Conservation (phyloP, 768 basidiomycete species). For the Antrodiella citrinella region DNA sequence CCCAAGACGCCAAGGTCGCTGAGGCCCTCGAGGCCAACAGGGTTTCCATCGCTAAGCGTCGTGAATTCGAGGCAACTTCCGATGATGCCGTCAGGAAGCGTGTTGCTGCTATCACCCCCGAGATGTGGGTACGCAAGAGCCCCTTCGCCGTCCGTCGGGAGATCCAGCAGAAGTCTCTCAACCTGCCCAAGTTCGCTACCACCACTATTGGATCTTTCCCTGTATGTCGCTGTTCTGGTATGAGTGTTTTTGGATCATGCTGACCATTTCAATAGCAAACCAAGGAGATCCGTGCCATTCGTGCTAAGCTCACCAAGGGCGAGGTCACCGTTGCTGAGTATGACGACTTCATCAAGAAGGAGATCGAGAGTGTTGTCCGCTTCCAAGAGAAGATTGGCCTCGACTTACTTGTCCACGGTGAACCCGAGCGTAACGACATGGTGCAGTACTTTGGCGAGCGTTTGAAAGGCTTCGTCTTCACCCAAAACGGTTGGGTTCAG, state of each 20-base stretch:
- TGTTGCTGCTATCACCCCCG: slow-evolving; percentile 83
- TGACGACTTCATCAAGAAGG: slow-evolving; percentile 97
- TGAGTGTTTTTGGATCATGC: not conserved
- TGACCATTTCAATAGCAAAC: slow-evolving; percentile 60
- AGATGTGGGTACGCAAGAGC: slow-evolving; percentile 80
- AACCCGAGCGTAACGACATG: slow-evolving; percentile 99
- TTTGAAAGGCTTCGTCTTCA: slow-evolving; percentile 93
- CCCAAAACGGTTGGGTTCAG: slow-evolving; percentile 98
- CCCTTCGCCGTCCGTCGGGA: slow-evolving; percentile 83
- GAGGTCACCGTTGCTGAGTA: slow-evolving; percentile 83
- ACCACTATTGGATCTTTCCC: slow-evolving; percentile 99
- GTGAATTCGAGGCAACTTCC: slow-evolving; percentile 88
- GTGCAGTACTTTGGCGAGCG: slow-evolving; percentile 99
- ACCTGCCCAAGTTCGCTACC: slow-evolving; percentile 95
- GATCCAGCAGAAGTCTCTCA: slow-evolving; percentile 80
- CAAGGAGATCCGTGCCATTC: slow-evolving; percentile 96
- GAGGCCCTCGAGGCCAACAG: slow-evolving; percentile 84
- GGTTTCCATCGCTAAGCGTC: slow-evolving; percentile 85
- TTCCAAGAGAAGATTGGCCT: slow-evolving; percentile 98
- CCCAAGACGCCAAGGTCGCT: slow-evolving; percentile 65
- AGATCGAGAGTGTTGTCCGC: slow-evolving; percentile 85
- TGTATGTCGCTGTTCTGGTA: slow-evolving; percentile 30
- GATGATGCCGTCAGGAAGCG: slow-evolving; percentile 95
- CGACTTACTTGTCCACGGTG: slow-evolving; percentile 96
- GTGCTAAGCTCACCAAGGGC: slow-evolving; percentile 89